These are phyloP conservation scores for Parascedosporium putredinis DNA, from an alignment of 2,329 filamentous ascomycete genomes.

Conservation along the genomic window DNA sequence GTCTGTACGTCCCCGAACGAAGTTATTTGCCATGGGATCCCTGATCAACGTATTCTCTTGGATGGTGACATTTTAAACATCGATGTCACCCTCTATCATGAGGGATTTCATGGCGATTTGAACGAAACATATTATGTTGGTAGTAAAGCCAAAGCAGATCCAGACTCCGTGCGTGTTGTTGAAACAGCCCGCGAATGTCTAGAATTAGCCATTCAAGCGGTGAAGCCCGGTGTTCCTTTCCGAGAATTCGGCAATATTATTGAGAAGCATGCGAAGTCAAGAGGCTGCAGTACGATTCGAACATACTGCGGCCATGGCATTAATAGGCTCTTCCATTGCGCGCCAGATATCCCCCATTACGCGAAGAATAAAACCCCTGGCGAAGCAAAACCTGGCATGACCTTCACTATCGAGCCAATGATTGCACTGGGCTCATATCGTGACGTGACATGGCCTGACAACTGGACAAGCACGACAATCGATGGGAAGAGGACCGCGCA, in stretches of 20 bases:
- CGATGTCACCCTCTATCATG: conserved; percentile 88
- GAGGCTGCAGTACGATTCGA: conserved; percentile 81
- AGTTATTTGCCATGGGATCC: conserved; percentile 97
- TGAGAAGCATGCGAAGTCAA: conserved; percentile 83
- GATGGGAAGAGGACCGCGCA: conserved; percentile 88
- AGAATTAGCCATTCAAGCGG: conserved; percentile 79
- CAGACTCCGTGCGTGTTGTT: conserved; percentile 80
- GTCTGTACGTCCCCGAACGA: conserved; percentile 95
- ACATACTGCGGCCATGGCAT: conserved; percentile 96
- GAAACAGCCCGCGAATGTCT: conserved; percentile 84
- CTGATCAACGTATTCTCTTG: conserved; percentile 73
- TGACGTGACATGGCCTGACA: conserved; percentile 95
- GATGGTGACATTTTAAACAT: conserved; percentile 98
- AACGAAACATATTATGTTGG: conserved; percentile 99
- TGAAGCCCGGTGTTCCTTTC: conserved; percentile 89
- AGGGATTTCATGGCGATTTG: conserved; percentile 88
- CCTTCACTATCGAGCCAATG: conserved; percentile 99
- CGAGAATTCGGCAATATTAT: conserved; percentile 90
- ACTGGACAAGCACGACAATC: conserved; percentile 92
- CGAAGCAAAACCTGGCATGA: conserved; percentile 91
- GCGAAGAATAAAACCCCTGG: conserved; percentile 97
- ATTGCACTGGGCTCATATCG: conserved; percentile 83
- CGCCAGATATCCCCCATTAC: conserved; percentile 93
- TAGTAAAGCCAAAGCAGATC: conserved; percentile 71
- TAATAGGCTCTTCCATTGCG: conserved; percentile 85